These are phyloP conservation scores for Tolypocladium tropicale DNA, from an alignment of 2,329 filamentous ascomycete species.

Conservation along the genomic window DNA sequence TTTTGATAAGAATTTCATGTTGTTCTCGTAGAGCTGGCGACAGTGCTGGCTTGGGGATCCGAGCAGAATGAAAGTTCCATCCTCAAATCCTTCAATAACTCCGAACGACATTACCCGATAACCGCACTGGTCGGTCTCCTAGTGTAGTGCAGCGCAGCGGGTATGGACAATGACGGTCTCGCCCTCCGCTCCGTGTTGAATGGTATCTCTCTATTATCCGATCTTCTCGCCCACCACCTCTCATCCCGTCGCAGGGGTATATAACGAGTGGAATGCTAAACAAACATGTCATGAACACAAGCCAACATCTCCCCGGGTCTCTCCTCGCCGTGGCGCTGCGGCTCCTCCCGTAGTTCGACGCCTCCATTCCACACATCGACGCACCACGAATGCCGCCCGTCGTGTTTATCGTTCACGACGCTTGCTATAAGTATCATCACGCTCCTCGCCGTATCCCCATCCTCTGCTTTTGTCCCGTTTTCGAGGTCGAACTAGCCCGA, in stretches of 20 bases:
- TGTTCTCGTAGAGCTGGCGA: no score
- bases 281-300: not conserved
- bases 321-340: not conserved
- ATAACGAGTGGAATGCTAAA: slow-evolving; percentile 1
- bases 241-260: not conserved
- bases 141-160: no score
- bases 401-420: not conserved
- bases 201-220: not conserved
- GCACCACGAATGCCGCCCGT: not conserved
- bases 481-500: slow-evolving; percentile 7
- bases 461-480: not conserved
- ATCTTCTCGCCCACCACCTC: not conserved
- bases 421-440: not conserved
- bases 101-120: no score
- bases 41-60: no score
- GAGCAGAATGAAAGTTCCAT: no score
- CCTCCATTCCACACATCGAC: slow-evolving; percentile 14
- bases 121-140: no score
- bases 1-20: no score
- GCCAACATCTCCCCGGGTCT: not conserved
- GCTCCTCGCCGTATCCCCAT: not conserved
- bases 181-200: not conserved
- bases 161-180: no score
- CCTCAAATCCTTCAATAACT: no score
- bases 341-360: slow-evolving; percentile 13